phyloP scores from a whole-genome alignment of 371 early-diverging fungal species.

The Mortierella sp. region DNA sequence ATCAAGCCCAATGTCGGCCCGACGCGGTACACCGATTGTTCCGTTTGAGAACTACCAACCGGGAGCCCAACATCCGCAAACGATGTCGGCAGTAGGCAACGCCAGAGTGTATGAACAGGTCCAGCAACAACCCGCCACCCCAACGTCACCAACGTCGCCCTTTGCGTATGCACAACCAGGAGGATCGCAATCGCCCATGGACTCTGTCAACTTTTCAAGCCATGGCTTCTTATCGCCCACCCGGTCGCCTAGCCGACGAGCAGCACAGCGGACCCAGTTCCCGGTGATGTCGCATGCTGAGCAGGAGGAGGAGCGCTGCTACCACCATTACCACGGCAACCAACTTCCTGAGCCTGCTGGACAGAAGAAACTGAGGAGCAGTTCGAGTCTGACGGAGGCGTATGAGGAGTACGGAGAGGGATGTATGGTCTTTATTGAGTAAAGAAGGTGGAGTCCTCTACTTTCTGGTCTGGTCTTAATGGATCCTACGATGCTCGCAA shows the following conservation, averaged over 20 bases:
- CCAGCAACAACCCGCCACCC: background rate
- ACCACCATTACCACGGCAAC: conserved; percentile 40
- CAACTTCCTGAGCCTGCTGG: conserved; percentile 46
- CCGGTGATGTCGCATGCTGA: conserved; percentile 53
- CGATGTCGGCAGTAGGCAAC: too few species aligned
- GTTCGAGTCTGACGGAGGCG: conserved; percentile 27
- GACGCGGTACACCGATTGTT: background rate
- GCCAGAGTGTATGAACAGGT: too few species aligned
- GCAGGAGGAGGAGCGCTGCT: conserved; percentile 47
- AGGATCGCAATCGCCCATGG: background rate
- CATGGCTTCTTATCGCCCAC: conserved; percentile 14
- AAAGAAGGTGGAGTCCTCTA: background rate
- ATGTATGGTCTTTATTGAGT: conserved; percentile 47
- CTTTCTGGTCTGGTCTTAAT: too few species aligned
- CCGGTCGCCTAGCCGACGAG: conserved; percentile 32
- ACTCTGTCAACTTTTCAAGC: background rate
- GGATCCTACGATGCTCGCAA: too few species aligned
- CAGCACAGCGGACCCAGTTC: conserved; percentile 12
- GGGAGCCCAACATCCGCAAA: background rate
- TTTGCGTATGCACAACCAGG: background rate
- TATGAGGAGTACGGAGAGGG: conserved; percentile 52
- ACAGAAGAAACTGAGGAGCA: conserved; percentile 45
- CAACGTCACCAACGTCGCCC: background rate
- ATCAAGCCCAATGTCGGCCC: too few species aligned
- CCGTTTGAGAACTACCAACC: background rate